A percentile compares a stretch with the other conserved stretches of the same genome.
These are phyloP conservation scores for Fusarium neocosmosporiellum DNA, from an alignment of 2,329 filamentous ascomycete genomes.

Conservation along the genomic window DNA sequence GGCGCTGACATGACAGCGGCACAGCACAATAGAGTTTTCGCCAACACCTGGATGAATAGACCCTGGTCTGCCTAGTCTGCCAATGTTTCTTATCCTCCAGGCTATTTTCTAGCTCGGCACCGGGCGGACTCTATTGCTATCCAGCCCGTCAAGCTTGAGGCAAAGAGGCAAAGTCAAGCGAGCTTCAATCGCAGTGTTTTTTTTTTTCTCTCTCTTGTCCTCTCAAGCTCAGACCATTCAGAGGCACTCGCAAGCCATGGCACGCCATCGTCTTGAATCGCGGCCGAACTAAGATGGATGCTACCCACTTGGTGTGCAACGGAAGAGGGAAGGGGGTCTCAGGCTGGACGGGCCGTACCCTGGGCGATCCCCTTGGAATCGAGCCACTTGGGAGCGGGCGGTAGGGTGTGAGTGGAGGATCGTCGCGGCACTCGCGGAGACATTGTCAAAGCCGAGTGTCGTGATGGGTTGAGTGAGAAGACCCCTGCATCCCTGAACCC, in stretches of 20 bases:
- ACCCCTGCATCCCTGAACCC: neutral
- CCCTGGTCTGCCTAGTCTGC: neutral
- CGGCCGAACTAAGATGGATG: neutral
- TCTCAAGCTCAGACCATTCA: neutral
- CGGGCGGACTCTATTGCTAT: neutral
- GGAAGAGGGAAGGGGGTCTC: neutral
- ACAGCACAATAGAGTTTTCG: neutral
- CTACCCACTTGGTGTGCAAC: slow-evolving; percentile 1
- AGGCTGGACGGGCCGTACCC: slow-evolving; percentile 17
- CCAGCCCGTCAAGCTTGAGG: neutral
- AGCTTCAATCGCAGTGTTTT: neutral
- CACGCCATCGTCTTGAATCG: neutral
- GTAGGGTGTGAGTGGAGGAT: neutral
- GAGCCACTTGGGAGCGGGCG: neutral
- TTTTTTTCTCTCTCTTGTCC: neutral
- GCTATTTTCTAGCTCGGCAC: neutral
- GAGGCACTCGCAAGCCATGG: neutral
- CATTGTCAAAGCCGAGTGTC: neutral
- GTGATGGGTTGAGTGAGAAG: neutral
- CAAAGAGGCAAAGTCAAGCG: neutral
- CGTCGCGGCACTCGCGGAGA: neutral
- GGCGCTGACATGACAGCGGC: neutral
- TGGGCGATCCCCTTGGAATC: neutral
- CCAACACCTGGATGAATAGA: neutral
- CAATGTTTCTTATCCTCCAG: neutral